Conservation (phyloP, 208 protist species). For the Polymyxa betae region DNA sequence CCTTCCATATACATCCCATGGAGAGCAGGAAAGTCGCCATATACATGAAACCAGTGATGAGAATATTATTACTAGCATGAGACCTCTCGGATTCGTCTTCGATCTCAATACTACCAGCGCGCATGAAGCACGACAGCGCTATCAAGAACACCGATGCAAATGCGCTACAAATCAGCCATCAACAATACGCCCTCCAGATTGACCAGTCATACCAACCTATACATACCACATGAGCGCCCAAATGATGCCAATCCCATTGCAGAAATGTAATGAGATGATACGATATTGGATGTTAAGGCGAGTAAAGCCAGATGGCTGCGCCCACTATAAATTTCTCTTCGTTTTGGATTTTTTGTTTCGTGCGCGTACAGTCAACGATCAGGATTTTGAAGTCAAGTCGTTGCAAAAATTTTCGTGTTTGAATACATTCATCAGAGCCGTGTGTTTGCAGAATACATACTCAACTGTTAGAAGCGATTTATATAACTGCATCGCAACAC, state of each 20-base stretch:
- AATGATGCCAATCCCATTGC: neutral
- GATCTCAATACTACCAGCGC: neutral
- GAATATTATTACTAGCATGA: neutral
- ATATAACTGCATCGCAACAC: no score
- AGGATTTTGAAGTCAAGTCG: no score
- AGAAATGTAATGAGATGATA: no score
- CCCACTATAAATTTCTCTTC: no score
- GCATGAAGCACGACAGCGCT: neutral
- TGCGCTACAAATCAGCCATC: neutral
- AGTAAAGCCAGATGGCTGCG: no score
- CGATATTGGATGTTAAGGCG: no score
- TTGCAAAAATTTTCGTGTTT: no score
- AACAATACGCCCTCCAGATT: neutral
- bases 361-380: no score
- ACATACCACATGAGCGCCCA: neutral
- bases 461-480: no score
- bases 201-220: neutral
- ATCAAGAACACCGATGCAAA: slow-evolving; percentile 44
- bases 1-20: slow-evolving; percentile 22
- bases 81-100: neutral
- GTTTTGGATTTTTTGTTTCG: no score
- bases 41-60: slow-evolving; percentile 13
- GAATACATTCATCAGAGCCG: no score
- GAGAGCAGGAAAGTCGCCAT: neutral
- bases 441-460: no score